A percentile compares a stretch with the other conserved stretches of the same genome.
Conservation (phyloP, 495 filamentous ascomycete genomes). For the Penicillium herquei region DNA sequence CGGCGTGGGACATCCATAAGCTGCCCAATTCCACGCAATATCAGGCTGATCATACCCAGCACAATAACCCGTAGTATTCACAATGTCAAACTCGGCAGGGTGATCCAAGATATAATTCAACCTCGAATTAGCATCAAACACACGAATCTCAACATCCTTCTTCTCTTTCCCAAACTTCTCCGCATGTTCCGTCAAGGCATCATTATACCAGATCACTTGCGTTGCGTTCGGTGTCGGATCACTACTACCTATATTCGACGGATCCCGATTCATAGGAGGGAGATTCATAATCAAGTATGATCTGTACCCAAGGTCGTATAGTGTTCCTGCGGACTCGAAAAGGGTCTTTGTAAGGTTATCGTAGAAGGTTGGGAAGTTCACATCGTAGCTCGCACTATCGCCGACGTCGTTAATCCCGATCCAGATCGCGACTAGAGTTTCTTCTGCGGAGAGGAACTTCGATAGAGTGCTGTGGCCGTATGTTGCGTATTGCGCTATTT, state of each 20-base stretch:
- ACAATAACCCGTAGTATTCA: conserved; percentile 51
- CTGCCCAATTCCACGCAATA: conserved; percentile 39
- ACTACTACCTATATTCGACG: conserved; percentile 30
- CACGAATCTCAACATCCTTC: conserved; percentile 32
- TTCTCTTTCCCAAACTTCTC: conserved; percentile 18
- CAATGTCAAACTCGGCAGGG: conserved; percentile 41
- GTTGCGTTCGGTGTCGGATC: conserved; percentile 45
- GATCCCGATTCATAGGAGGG: conserved; percentile 48
- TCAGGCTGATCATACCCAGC: conserved; percentile 48
- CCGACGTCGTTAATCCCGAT: conserved; percentile 47
- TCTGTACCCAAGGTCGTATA: conserved; percentile 43
- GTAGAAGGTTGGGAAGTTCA: conserved; percentile 41
- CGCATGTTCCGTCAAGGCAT: conserved; percentile 29
- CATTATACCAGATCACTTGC: conserved; percentile 43
- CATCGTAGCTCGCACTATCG: conserved; percentile 37
- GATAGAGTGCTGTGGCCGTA: conserved; percentile 32
- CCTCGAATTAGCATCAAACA: conserved; percentile 46
- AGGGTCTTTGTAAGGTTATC: conserved; percentile 32
- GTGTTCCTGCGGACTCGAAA: conserved; percentile 35
- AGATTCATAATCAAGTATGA: conserved; percentile 52
- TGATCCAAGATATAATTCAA: conserved; percentile 45
- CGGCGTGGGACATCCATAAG: conserved; percentile 47
- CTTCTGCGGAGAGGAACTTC: conserved; percentile 15
- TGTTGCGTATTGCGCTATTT: conserved; percentile 34
- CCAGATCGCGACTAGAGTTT: conserved; percentile 43